A percentile compares a stretch with the other conserved stretches of the same genome.
Evolutionary conservation across 2,329 filamentous ascomycete genomes (phyloP).

Genomic region (Pseudopithomyces maydicus): DNA sequence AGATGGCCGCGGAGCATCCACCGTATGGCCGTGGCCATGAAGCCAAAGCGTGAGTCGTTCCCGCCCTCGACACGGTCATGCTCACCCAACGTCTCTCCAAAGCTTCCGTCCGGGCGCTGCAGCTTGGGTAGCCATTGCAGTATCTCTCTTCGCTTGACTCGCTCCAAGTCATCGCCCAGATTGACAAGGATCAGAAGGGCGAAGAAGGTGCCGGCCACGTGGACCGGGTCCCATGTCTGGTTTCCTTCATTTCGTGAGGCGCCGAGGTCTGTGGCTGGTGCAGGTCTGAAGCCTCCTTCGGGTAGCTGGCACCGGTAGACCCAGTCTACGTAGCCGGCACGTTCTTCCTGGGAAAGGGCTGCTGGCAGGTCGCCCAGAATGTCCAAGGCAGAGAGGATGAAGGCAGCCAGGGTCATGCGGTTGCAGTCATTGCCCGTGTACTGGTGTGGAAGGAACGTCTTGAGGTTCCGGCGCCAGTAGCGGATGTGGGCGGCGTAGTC

Average conservation of each 20-base stretch:
- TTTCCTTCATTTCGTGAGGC: slow-evolving; percentile 56
- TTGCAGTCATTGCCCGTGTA: slow-evolving; percentile 92
- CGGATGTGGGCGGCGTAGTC: slow-evolving; percentile 67
- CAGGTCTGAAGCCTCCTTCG: slow-evolving; percentile 85
- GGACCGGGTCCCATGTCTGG: slow-evolving; percentile 72
- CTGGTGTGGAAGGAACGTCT: slow-evolving; percentile 75
- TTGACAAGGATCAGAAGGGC: slow-evolving; percentile 76
- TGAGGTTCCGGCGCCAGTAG: slow-evolving; percentile 91
- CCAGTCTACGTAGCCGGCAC: slow-evolving; percentile 69
- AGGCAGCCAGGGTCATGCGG: slow-evolving; percentile 87
- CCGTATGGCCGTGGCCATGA: slow-evolving; percentile 78
- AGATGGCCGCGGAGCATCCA: slow-evolving; percentile 74
- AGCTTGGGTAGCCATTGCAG: slow-evolving; percentile 75
- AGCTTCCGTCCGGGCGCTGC: slow-evolving; percentile 85
- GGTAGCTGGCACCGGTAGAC: slow-evolving; percentile 86
- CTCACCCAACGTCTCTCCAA: slow-evolving; percentile 78
- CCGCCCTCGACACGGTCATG: slow-evolving; percentile 72
- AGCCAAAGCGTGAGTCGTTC: slow-evolving; percentile 85
- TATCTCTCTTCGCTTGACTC: slow-evolving; percentile 70
- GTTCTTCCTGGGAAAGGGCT: slow-evolving; percentile 59
- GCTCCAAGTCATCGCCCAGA: slow-evolving; percentile 63
- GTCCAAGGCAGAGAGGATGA: slow-evolving; percentile 85
- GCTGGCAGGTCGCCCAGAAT: slow-evolving; percentile 70
- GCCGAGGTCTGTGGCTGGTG: slow-evolving; percentile 69
- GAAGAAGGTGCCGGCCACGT: slow-evolving; percentile 87